Evolutionary conservation across 306 rosid genomes (phyloP).

Genomic region (Macrotyloma uniflorum): DNA sequence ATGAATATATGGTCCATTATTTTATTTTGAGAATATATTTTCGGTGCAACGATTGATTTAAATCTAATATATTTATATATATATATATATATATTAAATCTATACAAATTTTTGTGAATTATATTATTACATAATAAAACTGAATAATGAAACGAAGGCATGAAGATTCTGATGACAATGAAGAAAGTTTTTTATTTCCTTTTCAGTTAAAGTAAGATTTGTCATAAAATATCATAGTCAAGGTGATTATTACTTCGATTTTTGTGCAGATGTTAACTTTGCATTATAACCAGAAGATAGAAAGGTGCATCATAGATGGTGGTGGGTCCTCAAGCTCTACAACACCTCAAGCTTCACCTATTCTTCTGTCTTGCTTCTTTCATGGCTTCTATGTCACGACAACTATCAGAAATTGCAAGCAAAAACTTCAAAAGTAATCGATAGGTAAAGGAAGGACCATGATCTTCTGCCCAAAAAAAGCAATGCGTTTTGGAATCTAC

Average conservation of each 20-base stretch:
- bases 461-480: neutral
- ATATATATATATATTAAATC: no score
- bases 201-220: neutral
- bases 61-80: no score
- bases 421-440: neutral
- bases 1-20: no score
- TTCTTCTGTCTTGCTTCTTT: constrained; percentile 13
- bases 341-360: neutral
- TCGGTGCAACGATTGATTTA: no score
- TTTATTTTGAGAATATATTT: no score
- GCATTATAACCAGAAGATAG: neutral
- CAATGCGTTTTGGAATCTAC: constrained; percentile 17
- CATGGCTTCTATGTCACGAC: neutral
- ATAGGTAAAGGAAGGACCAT: neutral
- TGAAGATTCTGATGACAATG: neutral
- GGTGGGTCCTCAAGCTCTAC: constrained; percentile 14
- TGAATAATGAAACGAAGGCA: neutral
- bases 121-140: neutral
- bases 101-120: no score
- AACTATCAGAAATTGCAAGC: neutral
- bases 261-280: neutral
- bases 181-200: neutral
- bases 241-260: neutral
- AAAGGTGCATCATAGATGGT: neutral
- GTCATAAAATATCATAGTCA: neutral